Conservation (phyloP, 345 rosid genomes). For the Rhodamnia argentea region DNA sequence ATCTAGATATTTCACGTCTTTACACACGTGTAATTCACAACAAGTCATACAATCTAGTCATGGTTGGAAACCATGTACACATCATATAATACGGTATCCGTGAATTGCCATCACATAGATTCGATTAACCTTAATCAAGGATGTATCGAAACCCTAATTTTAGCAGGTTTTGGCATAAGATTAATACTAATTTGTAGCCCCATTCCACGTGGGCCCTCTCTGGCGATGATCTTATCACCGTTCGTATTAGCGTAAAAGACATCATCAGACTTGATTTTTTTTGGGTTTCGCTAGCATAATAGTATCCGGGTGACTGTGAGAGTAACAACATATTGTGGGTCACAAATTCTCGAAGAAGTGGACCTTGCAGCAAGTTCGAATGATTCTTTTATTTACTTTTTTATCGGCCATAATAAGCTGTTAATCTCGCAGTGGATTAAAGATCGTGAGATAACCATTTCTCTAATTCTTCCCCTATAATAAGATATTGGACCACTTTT, state of each 20-base stretch:
- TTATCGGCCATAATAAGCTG: too few relatives aligned
- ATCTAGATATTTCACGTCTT: neutral
- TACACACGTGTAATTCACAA: neutral
- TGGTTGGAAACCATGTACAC: neutral
- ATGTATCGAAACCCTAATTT: neutral
- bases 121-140: neutral
- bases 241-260: too few relatives aligned
- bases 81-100: neutral
- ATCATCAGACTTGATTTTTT: neutral
- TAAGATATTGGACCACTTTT: neutral
- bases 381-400: too few relatives aligned
- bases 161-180: neutral
- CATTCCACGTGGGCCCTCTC: too few relatives aligned
- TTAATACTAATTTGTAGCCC: neutral
- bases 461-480: neutral
- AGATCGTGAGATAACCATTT: too few relatives aligned
- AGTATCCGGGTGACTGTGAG: too few relatives aligned
- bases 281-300: too few relatives aligned
- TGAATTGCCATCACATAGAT: neutral
- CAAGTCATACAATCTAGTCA: neutral
- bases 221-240: too few relatives aligned
- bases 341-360: too few relatives aligned
- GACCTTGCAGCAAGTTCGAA: too few relatives aligned
- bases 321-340: too few relatives aligned
- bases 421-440: too few relatives aligned